phyloP scores from a whole-genome alignment of 345 rosid species.

The Eucalyptus albens region DNA sequence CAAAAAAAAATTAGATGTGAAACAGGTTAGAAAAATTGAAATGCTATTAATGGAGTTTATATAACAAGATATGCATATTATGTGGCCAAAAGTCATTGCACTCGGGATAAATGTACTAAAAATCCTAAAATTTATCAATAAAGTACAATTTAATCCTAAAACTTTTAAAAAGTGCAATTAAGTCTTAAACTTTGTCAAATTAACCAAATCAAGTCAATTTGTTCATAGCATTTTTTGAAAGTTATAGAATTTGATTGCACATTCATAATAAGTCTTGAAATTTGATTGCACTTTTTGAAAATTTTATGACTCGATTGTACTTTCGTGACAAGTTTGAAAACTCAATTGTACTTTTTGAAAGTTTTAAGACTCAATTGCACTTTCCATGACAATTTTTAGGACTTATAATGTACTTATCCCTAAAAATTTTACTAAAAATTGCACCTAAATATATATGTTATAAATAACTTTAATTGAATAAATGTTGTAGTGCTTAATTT shows the following conservation, averaged over 20 bases:
- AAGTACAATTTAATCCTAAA: too few species aligned
- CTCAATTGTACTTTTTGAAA: too few species aligned
- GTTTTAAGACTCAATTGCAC: rapidly evolving
- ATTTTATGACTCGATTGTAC: rapidly evolving
- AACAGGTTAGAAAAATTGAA: not conserved
- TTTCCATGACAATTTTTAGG: rapidly evolving
- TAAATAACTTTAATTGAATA: not conserved
- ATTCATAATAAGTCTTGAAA: rapidly evolving
- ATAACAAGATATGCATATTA: not conserved
- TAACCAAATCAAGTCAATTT: too few species aligned
- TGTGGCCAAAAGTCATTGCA: not conserved
- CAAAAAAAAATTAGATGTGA: not conserved
- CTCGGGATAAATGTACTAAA: rapidly evolving
- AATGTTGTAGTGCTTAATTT: not conserved
- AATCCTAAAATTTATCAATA: too few species aligned
- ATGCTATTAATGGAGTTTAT: rapidly evolving
- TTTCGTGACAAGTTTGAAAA: rapidly evolving
- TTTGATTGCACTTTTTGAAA: rapidly evolving
- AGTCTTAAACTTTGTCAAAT: rapidly evolving
- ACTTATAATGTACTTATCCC: rapidly evolving
- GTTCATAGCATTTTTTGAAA: too few species aligned
- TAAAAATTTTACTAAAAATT: not conserved
- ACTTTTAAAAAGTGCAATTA: too few species aligned
- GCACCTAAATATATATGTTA: not conserved
- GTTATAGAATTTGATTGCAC: rapidly evolving